Percentiles rank a stretch among this genome's conserved stretches.
Conservation (phyloP, 768 basidiomycete species). For the Pisolithus albus region DNA sequence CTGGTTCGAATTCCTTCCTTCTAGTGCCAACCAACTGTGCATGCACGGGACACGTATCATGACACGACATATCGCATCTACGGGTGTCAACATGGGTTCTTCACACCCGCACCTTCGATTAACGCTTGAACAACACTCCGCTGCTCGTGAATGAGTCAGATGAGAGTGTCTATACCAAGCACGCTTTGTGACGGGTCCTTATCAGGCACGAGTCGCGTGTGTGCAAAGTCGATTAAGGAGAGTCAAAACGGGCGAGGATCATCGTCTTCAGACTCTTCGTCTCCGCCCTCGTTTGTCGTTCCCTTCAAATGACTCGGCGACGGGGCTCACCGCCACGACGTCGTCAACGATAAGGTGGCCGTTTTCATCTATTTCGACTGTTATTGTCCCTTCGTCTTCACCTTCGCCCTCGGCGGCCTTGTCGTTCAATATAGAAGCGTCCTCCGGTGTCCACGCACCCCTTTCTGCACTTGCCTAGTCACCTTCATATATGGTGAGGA, state of each 20-base stretch:
- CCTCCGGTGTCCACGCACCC: constrained; percentile 19
- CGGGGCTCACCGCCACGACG: background rate
- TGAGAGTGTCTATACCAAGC: constrained; percentile 61
- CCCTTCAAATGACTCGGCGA: constrained; percentile 24
- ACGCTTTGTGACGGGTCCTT: constrained; percentile 80
- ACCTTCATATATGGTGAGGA: constrained; percentile 78
- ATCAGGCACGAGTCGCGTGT: constrained; percentile 58
- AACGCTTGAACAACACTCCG: constrained; percentile 34
- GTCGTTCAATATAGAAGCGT: background rate
- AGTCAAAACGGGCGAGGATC: constrained; percentile 41
- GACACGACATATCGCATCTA: no score
- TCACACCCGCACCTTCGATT: no score
- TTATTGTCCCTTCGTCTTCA: constrained; percentile 31
- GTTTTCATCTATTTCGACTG: constrained; percentile 28
- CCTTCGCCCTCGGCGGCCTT: constrained; percentile 10
- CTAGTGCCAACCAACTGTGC: no score
- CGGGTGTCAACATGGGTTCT: no score
- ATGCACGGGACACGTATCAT: no score
- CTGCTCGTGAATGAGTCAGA: constrained; percentile 54
- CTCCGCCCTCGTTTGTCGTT: constrained; percentile 32
- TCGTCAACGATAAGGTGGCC: constrained; percentile 18
- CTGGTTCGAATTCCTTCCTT: no score
- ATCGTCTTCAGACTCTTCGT: constrained; percentile 16
- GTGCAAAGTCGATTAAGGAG: constrained; percentile 90
- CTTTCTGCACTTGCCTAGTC: constrained; percentile 36